These are phyloP conservation scores for Vickermania spadyakhi DNA, from an alignment of 208 protist species.

Conservation along the genomic window DNA sequence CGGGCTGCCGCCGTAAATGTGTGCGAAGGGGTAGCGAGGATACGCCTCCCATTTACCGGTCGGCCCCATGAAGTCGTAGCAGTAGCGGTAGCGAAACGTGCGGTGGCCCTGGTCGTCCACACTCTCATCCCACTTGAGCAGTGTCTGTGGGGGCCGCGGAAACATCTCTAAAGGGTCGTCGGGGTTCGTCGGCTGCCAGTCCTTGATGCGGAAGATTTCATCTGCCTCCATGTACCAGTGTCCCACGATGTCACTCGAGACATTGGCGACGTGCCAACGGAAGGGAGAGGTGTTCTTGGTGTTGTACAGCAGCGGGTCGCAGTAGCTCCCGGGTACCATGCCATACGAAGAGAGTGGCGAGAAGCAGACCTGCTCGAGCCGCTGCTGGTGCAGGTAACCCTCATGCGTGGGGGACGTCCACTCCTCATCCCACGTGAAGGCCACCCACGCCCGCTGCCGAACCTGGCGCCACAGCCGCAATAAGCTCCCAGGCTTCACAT, in stretches of 20 bases:
- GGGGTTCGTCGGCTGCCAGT: slow-evolving; percentile 85
- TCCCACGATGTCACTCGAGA: slow-evolving; percentile 72
- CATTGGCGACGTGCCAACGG: slow-evolving; percentile 81
- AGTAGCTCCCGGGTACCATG: slow-evolving; percentile 86
- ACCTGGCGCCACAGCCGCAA: slow-evolving; percentile 83
- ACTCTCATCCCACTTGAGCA: slow-evolving; percentile 81
- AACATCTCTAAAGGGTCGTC: slow-evolving; percentile 87
- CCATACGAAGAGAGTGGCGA: slow-evolving; percentile 80
- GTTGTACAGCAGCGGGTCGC: slow-evolving; percentile 87
- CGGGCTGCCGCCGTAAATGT: slow-evolving; percentile 61
- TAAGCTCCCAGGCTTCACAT: slow-evolving; percentile 73
- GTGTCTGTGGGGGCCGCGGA: slow-evolving; percentile 71
- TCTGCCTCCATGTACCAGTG: slow-evolving; percentile 90
- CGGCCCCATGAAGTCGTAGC: slow-evolving; percentile 82
- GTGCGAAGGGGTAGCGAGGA: slow-evolving; percentile 83
- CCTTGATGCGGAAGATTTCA: slow-evolving; percentile 82
- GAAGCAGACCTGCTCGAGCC: slow-evolving; percentile 85
- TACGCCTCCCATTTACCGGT: slow-evolving; percentile 86
- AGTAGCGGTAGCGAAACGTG: slow-evolving; percentile 86
- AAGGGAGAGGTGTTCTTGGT: slow-evolving; percentile 87
- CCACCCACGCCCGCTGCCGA: slow-evolving; percentile 72
- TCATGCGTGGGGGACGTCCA: slow-evolving; percentile 62
- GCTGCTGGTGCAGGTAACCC: slow-evolving; percentile 82
- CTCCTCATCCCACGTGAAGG: slow-evolving; percentile 85
- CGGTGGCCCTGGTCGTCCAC: slow-evolving; percentile 88